phyloP scores from a whole-genome alignment of 805 yeast species.

The Isabelozyma heimii region DNA sequence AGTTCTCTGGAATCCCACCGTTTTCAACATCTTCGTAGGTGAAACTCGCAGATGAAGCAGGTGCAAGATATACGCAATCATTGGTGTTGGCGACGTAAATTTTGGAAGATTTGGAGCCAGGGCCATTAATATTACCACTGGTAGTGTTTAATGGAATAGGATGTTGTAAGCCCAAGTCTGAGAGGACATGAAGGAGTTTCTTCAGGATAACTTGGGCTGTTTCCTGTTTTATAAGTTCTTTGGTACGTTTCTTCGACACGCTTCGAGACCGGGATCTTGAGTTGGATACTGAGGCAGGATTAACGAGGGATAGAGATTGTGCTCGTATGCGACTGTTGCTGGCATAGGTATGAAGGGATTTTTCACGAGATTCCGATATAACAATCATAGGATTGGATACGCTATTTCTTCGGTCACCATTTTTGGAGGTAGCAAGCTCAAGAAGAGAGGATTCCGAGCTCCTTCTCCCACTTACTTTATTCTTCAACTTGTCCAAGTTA shows the following conservation, averaged over 20 bases:
- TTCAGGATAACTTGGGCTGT: conserved; percentile 34
- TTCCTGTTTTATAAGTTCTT: conserved; percentile 38
- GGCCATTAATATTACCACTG: conserved; percentile 18
- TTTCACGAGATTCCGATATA: conserved; percentile 12
- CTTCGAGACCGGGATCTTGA: conserved; percentile 11
- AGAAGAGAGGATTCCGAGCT: conserved; percentile 21
- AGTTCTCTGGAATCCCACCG: conserved; percentile 23
- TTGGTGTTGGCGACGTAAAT: conserved; percentile 37
- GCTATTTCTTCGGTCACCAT: conserved; percentile 16
- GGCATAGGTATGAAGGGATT: neutral
- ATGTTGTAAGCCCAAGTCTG: conserved; percentile 37
- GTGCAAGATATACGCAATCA: conserved; percentile 39
- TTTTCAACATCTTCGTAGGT: conserved; percentile 44
- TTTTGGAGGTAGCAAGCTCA: conserved; percentile 12
- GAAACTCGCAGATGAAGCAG: conserved; percentile 37
- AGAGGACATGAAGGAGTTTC: conserved; percentile 26
- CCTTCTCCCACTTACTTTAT: conserved; percentile 23
- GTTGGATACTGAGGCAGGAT: conserved; percentile 3
- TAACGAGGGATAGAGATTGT: conserved; percentile 10
- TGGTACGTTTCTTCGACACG: conserved; percentile 26
- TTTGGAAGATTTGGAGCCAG: conserved; percentile 24
- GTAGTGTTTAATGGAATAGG: conserved; percentile 36
- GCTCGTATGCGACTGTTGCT: conserved; percentile 6
- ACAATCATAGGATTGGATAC: conserved; percentile 18
- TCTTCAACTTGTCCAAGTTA: conserved; percentile 24